phyloP scores from a whole-genome alignment of 73 alveolate genomes.

The Breviolum minutum region DNA sequence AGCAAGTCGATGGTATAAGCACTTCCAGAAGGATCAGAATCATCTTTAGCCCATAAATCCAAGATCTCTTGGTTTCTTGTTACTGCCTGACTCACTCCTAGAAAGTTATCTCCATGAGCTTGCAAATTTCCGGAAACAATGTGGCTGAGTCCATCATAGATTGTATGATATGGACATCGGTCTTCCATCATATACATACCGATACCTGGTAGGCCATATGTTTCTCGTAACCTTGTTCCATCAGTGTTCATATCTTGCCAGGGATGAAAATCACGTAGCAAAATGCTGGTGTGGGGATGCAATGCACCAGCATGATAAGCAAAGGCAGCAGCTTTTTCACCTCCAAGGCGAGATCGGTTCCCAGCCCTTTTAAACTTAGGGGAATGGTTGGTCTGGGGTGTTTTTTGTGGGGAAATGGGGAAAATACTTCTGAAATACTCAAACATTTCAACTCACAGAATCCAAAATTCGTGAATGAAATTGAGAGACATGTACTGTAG shows the following conservation, averaged over 20 bases:
- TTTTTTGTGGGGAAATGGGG: too few relatives aligned
- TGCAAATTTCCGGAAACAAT: constrained; percentile 9
- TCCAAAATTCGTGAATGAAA: too few relatives aligned
- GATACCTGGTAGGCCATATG: constrained; percentile 44
- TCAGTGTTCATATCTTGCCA: constrained; percentile 50
- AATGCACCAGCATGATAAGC: constrained; percentile 70
- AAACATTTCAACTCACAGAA: too few relatives aligned
- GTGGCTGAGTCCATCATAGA: constrained; percentile 39
- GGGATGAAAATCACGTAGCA: constrained; percentile 45
- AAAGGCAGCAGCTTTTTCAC: constrained; percentile 74
- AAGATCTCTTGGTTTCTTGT: constrained; percentile 40
- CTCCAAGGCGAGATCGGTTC: too few relatives aligned
- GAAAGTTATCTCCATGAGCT: constrained; percentile 48
- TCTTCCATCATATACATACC: constrained; percentile 79
- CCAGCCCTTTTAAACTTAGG: too few relatives aligned
- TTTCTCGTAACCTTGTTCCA: constrained; percentile 18
- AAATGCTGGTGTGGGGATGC: constrained; percentile 45
- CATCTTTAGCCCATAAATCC: constrained; percentile 36
- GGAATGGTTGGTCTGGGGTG: too few relatives aligned
- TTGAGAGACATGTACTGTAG: too few relatives aligned
- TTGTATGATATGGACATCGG: constrained; percentile 53
- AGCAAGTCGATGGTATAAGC: constrained; percentile 65
- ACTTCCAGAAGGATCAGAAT: constrained; percentile 29
- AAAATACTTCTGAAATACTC: too few relatives aligned
- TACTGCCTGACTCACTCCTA: constrained; percentile 43